These are phyloP conservation scores for Forsythia viridissima DNA, from an alignment of 257 asterid species.

Conservation along the genomic window DNA sequence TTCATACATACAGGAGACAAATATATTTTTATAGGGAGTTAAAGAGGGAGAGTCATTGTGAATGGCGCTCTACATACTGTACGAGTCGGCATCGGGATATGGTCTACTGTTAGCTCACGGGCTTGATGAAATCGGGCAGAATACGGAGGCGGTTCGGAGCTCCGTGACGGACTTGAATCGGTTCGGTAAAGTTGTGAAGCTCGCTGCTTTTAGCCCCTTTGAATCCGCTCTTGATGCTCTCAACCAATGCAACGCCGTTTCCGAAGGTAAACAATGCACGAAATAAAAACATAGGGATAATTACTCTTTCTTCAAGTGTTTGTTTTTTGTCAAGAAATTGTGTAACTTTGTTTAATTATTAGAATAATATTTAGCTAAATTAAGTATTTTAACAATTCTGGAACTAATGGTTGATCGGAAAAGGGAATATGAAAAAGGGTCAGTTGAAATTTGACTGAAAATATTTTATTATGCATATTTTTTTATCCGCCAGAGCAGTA, in stretches of 20 bases:
- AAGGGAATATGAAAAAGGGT: neutral
- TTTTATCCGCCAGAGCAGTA: neutral
- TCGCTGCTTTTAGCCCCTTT: constrained; percentile 69
- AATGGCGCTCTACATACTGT: constrained; percentile 66
- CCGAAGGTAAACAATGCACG: constrained; percentile 62
- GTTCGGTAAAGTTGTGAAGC: constrained; percentile 78
- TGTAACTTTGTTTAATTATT: neutral
- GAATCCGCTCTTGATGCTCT: constrained; percentile 94
- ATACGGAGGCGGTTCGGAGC: constrained; percentile 72
- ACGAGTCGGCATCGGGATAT: constrained; percentile 89
- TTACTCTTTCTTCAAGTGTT: neutral
- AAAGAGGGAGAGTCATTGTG: neutral
- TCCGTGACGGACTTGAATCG: constrained; percentile 78
- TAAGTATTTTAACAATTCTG: neutral
- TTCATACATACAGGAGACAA: neutral
- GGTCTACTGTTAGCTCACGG: constrained; percentile 63
- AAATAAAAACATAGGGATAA: neutral
- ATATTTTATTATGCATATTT: neutral
- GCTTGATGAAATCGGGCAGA: constrained; percentile 89
- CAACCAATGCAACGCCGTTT: constrained; percentile 81
- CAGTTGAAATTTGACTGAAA: neutral
- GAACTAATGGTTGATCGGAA: neutral
- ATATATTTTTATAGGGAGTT: neutral
- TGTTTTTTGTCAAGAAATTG: neutral
- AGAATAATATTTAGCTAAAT: neutral